Evolutionary conservation across 768 basidiomycete genomes (phyloP).

Genomic region (Stropharia rugosoannulata): DNA sequence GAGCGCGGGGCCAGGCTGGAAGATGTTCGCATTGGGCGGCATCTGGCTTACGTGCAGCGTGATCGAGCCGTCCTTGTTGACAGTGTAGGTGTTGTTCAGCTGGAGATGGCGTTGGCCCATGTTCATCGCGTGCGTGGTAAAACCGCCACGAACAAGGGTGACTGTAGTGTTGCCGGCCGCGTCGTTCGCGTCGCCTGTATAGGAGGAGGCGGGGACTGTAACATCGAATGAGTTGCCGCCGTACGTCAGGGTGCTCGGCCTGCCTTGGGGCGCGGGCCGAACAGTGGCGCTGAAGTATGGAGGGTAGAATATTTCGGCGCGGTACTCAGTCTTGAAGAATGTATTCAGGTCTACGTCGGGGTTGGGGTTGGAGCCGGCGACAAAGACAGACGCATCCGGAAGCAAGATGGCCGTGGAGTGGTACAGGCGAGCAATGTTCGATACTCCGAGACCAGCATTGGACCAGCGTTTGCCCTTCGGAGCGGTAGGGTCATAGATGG

Average conservation of each 20-base stretch:
- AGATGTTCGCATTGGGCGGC: slow-evolving; percentile 80
- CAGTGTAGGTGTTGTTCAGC: slow-evolving; percentile 83
- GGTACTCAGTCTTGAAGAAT: slow-evolving; percentile 73
- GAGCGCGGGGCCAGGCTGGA: slow-evolving; percentile 88
- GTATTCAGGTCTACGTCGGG: slow-evolving; percentile 69
- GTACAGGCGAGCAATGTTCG: slow-evolving; percentile 79
- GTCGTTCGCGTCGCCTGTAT: slow-evolving; percentile 63
- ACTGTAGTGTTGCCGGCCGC: slow-evolving; percentile 76
- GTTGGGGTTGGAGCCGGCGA: slow-evolving; percentile 94
- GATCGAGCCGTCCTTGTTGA: slow-evolving; percentile 73
- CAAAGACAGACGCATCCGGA: slow-evolving; percentile 82
- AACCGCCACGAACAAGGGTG: slow-evolving; percentile 77
- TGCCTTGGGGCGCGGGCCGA: slow-evolving; percentile 68
- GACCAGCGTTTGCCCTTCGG: slow-evolving; percentile 79
- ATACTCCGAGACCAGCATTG: slow-evolving; percentile 56
- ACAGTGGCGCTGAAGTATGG: slow-evolving; percentile 71
- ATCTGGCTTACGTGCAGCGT: slow-evolving; percentile 79
- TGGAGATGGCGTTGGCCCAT: slow-evolving; percentile 84
- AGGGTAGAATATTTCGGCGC: slow-evolving; percentile 90
- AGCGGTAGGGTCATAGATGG: slow-evolving; percentile 77
- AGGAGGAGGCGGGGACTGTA: slow-evolving; percentile 61
- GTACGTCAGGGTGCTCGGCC: slow-evolving; percentile 75
- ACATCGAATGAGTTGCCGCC: slow-evolving; percentile 84
- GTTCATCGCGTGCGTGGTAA: slow-evolving; percentile 85
- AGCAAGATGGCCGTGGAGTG: slow-evolving; percentile 89